Conservation (phyloP, 805 yeast genomes). For the Cyberlindnera veronae region DNA sequence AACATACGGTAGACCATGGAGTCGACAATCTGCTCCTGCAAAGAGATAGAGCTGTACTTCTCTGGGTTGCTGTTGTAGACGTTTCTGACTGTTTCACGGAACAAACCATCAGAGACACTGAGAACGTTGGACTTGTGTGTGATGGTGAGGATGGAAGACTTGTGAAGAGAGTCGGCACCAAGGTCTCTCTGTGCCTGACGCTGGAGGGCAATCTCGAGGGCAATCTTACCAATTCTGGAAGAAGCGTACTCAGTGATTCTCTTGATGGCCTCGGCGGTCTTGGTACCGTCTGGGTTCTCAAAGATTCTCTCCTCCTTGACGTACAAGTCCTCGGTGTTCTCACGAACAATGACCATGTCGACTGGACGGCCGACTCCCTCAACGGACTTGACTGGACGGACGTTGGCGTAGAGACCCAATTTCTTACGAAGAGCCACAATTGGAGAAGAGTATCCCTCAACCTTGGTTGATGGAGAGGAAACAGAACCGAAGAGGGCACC, state of each 20-base stretch:
- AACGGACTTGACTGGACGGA: conserved; percentile 95
- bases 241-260: conserved; percentile 90
- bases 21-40: conserved; percentile 96
- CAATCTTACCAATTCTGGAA: conserved; percentile 81
- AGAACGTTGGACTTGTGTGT: conserved; percentile 96
- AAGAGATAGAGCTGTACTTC: conserved; percentile 55
- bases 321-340: conserved; percentile 96
- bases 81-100: conserved; percentile 73
- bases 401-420: conserved; percentile 92
- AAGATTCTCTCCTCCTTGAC: conserved; percentile 86
- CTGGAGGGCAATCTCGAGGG: conserved; percentile 88
- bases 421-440: conserved; percentile 98
- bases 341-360: conserved; percentile 97
- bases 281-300: conserved; percentile 74
- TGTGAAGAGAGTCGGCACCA: conserved; percentile 51
- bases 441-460: conserved; percentile 96
- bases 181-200: conserved; percentile 75
- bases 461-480: conserved; percentile 90
- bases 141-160: conserved; percentile 71
- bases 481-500: conserved; percentile 99
- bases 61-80: conserved; percentile 49
- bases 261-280: conserved; percentile 96
- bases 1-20: conserved; percentile 99
- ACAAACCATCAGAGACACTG: conserved; percentile 89
- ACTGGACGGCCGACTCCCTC: conserved; percentile 83